Base-by-base conservation (phyloP, 768 basidiomycete species). In the Leccinum pellstonianum region DNA sequence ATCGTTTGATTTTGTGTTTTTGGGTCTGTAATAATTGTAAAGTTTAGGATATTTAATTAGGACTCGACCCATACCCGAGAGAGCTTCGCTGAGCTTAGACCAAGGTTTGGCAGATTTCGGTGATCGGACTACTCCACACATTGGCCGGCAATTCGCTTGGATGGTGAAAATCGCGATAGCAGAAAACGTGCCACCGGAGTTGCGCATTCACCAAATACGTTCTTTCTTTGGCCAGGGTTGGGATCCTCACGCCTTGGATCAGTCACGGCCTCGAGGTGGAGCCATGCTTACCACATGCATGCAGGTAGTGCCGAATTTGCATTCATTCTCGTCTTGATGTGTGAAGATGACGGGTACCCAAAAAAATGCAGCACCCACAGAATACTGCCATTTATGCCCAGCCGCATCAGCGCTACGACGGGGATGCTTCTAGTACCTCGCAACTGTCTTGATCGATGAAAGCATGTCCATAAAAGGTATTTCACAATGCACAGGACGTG, bases 261-360 rank as follows among this genome's bases (percentile, higher is more conserved):
- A 70, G 64, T 75, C 73, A 72, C 71, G 53, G 31, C 70, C 72
- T 73, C 72, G 70, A 73, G 71, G 71, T 63, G 64, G 68, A 66
- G 55, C 68, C 71, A 64, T 75, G 72, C 65, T 63, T 61, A 58
- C 70, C 73, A 73, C 73, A 70, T 69, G 72, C 63, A 64, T 57
- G 52, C 63, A 52, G 43, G 29, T 37, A 60, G 64, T 67, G 31
- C 72, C 71, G 64, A 66, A 68, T 70, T 72, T 68, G 70, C 62
- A 48, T 68, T 70, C 64, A 62, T 70, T 72, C 70, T 66, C 62
- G 64, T 59, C 53, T 51, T 62, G 64, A 64, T 68, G 63, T 68
- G 63, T 55, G 68, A 67, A 64, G 58, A 51, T 52, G 66, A 62
- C 50, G 51, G 50, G 50, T 49, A 51, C 37, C 57, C 47, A 54